These are phyloP conservation scores for Debaryomycetaceae sp. DNA, from an alignment of 1,139 yeast genomes.

Conservation along the genomic window DNA sequence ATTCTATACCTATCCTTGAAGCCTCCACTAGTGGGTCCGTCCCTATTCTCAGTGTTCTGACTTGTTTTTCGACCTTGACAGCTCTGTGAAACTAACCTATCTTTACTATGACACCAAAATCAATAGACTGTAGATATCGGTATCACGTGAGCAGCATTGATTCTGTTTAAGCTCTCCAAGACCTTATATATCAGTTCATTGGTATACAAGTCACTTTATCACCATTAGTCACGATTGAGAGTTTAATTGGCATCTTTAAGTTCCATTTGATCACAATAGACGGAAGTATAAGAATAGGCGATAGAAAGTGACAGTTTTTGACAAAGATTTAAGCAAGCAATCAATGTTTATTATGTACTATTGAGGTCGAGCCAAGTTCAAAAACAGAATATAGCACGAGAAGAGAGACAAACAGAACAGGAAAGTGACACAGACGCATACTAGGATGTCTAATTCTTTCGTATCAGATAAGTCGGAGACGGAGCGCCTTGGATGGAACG, in stretches of 20 bases:
- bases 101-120: background rate
- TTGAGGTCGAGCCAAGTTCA: background rate
- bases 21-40: background rate
- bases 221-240: no score
- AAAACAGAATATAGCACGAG: background rate
- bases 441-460: background rate
- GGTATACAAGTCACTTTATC: no score
- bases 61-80: no score
- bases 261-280: no score
- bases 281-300: no score
- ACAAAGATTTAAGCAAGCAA: background rate
- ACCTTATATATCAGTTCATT: background rate
- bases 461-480: background rate
- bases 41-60: background rate
- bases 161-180: background rate
- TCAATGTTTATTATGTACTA: background rate
- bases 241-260: no score
- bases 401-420: background rate
- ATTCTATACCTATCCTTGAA: background rate
- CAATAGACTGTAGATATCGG: background rate
- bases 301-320: no score
- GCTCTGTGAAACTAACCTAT: no score
- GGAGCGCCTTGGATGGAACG: slow-evolving; percentile 6
- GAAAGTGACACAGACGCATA: slow-evolving; percentile 4
- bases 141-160: background rate